Base-by-base conservation (phyloP, 805 yeast genomes). In the Candida tallmaniae region DNA sequence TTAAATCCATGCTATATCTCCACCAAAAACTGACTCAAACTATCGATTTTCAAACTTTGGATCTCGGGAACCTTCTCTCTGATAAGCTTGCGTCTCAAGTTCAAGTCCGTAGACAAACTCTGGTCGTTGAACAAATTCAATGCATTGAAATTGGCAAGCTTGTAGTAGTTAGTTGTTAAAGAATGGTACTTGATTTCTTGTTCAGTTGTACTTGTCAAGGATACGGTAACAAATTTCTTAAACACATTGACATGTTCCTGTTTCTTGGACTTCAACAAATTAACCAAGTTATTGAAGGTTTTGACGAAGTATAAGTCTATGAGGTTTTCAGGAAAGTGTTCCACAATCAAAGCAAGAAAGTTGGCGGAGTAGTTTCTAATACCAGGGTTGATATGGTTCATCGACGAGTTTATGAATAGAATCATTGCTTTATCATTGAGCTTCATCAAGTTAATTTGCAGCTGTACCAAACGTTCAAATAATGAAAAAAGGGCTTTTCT, bases 301-400 rank as follows among this genome's bases (percentile, higher is more conserved):
- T 84, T 83, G 31, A 74, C 68, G 76, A 87, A 88, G 32, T 78
- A 70, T 14, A 77, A 65, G 34, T 80, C 69, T 5, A 78, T 74
- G 9, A 85, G 56, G 6, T 81, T 66, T 27, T 66, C 72, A 2
- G 74, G 67, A 17, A 79, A 74, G 36, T 69, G 60, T 29, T 70
- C 64, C n/a, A 87, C 54, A 35, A 88, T 52, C 3, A 79, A 66
- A 25, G 70, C 65, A 17, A 89, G 60, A 46, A 83, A 84, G 38
- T 71, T 74, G 0, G 90, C 75, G 2, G 95, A 77, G 40, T 84
- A 88, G 29, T 76, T 74, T 36, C 96, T 73, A 18, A 93, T 78
- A 4, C 76, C 78, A 1, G 87, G 79, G 20, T 73, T 73, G 26
- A 93, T 83, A 54, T 93, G 97, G 12, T 97, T 83, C 96, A 93